Conservation (phyloP, 148 eudicot genomes). For the Oxyria digyna region DNA sequence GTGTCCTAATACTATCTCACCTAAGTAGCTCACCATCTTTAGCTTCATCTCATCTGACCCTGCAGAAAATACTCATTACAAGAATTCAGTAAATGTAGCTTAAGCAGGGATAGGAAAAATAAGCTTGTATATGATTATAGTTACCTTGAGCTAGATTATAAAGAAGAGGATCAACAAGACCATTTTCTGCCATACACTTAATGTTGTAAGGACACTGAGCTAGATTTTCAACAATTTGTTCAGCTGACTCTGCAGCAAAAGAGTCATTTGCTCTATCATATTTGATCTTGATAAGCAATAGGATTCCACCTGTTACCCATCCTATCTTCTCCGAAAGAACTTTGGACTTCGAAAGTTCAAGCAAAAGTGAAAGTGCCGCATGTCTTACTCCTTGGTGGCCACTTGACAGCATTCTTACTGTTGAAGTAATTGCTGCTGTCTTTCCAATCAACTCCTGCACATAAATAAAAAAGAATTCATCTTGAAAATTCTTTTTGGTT, state of each 20-base stretch:
- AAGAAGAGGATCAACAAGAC: constrained; percentile 57
- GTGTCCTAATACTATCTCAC: constrained; percentile 48
- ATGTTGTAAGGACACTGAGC: constrained; percentile 44
- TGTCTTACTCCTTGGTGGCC: constrained; percentile 50
- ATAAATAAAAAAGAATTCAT: too few species aligned
- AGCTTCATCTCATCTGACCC: constrained; percentile 51
- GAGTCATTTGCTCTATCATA: background rate
- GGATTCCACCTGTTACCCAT: constrained; percentile 7
- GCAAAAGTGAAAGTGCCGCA: constrained; percentile 41
- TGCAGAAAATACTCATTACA: constrained; percentile 16
- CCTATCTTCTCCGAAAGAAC: constrained; percentile 21
- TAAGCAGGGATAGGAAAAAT: too few species aligned
- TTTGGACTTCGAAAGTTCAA: constrained; percentile 45
- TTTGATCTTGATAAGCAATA: constrained; percentile 11
- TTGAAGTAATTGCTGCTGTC: constrained; percentile 32
- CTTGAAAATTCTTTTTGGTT: too few species aligned
- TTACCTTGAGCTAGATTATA: constrained; percentile 58
- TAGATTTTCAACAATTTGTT: constrained; percentile 45
- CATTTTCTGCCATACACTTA: constrained; percentile 79
- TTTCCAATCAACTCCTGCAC: constrained; percentile 45
- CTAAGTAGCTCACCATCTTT: constrained; percentile 61
- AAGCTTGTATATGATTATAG: too few species aligned
- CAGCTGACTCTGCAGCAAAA: constrained; percentile 25
- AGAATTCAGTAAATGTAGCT: too few species aligned
- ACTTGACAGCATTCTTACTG: constrained; percentile 58